phyloP scores from a whole-genome alignment of 176 grass and related monocot species.

The Oryza nivara region DNA sequence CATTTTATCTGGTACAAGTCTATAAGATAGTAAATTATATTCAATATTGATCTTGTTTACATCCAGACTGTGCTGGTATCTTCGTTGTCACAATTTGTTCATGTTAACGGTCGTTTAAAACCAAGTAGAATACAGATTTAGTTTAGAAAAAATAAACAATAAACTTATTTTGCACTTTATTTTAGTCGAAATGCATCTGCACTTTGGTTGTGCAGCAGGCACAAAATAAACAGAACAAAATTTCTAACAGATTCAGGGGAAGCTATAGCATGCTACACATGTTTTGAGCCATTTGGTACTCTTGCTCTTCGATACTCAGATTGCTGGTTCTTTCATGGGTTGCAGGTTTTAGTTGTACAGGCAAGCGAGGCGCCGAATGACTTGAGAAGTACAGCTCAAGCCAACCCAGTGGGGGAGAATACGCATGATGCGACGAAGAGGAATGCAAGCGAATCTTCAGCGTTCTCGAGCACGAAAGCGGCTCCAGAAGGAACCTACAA shows the following conservation, averaged over 20 bases:
- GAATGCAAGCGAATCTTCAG: slow-evolving; percentile 28
- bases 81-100: slow-evolving; percentile 16
- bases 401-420: slow-evolving; percentile 30
- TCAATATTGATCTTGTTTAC: neutral
- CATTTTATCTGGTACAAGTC: neutral
- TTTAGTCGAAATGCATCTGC: no score
- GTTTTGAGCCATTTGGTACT: neutral
- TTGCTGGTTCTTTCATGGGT: slow-evolving; percentile 4
- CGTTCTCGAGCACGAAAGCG: slow-evolving; percentile 30
- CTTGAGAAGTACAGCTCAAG: slow-evolving; percentile 19
- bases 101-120: neutral
- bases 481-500: slow-evolving; percentile 40
- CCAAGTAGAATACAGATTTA: neutral
- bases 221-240: neutral
- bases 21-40: neutral
- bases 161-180: no score
- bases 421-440: slow-evolving; percentile 38
- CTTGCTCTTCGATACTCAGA: slow-evolving; percentile 21
- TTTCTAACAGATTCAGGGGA: neutral
- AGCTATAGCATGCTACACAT: neutral
- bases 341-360: slow-evolving; percentile 69
- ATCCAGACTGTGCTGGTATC: neutral
- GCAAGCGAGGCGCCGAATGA: slow-evolving; percentile 38
- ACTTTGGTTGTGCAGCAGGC: neutral
- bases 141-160: neutral